Evolutionary conservation across 768 basidiomycete genomes (phyloP).

Genomic region (Xerocomus potaroensis): DNA sequence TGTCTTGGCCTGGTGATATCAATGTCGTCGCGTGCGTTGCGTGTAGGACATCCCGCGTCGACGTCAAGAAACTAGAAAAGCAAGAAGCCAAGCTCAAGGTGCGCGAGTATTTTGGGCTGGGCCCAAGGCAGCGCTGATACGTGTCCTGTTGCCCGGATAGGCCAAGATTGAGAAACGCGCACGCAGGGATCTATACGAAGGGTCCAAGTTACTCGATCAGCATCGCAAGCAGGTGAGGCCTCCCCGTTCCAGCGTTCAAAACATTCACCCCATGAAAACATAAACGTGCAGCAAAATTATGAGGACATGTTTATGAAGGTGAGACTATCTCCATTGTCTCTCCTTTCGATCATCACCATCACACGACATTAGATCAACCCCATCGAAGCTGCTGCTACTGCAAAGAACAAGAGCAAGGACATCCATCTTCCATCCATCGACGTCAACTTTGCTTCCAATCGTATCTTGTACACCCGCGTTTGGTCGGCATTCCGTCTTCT

Average conservation of each 20-base stretch:
- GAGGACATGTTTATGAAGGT: constrained; percentile 99
- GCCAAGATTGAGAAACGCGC: constrained; percentile 98
- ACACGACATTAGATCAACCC: constrained; percentile 82
- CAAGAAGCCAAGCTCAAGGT: constrained; percentile 95
- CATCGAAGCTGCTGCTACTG: constrained; percentile 66
- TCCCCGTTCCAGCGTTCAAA: constrained; percentile 9
- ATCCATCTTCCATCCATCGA: constrained; percentile 94
- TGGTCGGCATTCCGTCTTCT: background rate
- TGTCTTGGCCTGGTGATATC: background rate
- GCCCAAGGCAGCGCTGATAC: too few relatives aligned
- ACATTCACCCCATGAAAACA: background rate
- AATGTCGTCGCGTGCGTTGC: constrained; percentile 10
- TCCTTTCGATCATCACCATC: background rate
- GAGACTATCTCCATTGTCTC: background rate
- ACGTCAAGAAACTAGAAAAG: constrained; percentile 94
- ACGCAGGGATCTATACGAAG: constrained; percentile 87
- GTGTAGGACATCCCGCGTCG: constrained; percentile 79
- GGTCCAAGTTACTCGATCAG: constrained; percentile 90
- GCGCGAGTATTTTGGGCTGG: background rate
- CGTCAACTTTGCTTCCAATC: constrained; percentile 92
- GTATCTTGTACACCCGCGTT: constrained; percentile 63
- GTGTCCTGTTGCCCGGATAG: too few relatives aligned
- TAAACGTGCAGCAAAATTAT: constrained; percentile 77
- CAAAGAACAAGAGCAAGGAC: constrained; percentile 97
- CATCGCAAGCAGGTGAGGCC: constrained; percentile 88